phyloP scores from a whole-genome alignment of 768 basidiomycete species.

The Kwoniella sp. region DNA sequence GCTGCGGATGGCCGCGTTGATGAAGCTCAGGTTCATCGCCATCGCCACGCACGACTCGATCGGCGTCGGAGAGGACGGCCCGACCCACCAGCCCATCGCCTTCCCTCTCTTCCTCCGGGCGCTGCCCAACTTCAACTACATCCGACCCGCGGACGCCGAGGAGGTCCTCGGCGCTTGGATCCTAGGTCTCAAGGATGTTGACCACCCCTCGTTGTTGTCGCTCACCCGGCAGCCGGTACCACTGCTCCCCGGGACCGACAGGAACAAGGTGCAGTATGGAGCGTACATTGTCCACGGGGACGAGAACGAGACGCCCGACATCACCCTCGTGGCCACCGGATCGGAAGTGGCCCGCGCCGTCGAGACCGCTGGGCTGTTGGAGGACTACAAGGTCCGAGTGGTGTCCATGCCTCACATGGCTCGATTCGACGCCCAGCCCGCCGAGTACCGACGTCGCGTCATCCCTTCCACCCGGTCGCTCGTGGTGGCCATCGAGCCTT shows the following conservation, averaged over 20 bases:
- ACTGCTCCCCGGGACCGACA: constrained; percentile 35
- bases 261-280: constrained; percentile 32
- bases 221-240: constrained; percentile 46
- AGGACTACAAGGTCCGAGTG: constrained; percentile 30
- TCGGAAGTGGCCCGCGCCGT: constrained; percentile 44
- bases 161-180: constrained; percentile 44
- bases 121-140: constrained; percentile 43
- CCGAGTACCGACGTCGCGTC: constrained; percentile 29
- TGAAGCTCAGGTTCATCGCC: constrained; percentile 46
- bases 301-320: constrained; percentile 23
- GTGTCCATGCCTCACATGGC: constrained; percentile 46
- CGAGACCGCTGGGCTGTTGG: constrained; percentile 36
- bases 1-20: constrained; percentile 45
- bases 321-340: constrained; percentile 45
- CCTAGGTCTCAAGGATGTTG: constrained; percentile 29
- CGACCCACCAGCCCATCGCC: constrained; percentile 47
- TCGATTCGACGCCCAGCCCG: constrained; percentile 41
- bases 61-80: constrained; percentile 49
- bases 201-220: constrained; percentile 31
- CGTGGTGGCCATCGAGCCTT: constrained; percentile 48
- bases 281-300: constrained; percentile 38
- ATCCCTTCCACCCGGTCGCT: constrained; percentile 17
- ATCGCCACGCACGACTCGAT: constrained; percentile 49
- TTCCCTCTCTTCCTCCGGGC: constrained; percentile 41
- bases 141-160: constrained; percentile 48